Percentiles rank a stretch among this genome's conserved stretches.
Evolutionary conservation across 768 basidiomycete genomes (phyloP).

Genomic region (Trichaptum fuscoviolaceum): DNA sequence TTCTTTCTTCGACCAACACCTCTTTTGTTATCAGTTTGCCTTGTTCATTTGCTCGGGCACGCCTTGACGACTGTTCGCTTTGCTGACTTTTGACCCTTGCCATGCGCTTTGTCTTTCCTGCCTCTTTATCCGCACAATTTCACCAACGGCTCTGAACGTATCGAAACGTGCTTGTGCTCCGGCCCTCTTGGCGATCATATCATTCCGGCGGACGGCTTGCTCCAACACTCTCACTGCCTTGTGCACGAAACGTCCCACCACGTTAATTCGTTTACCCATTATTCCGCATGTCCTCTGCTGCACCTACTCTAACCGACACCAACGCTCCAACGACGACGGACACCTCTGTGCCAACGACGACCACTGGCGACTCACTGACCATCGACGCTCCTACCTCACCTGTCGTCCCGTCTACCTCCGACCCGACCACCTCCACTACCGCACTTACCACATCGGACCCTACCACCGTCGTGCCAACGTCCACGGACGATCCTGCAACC

Average conservation of each 20-base stretch:
- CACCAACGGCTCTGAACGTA: not conserved
- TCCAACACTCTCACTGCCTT: not conserved
- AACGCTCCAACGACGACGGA: slow-evolving; percentile 5
- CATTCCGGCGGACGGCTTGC: not conserved
- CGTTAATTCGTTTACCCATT: not conserved
- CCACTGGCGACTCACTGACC: slow-evolving; percentile 16
- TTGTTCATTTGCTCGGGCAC: not conserved
- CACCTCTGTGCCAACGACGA: slow-evolving; percentile 12
- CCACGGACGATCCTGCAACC: slow-evolving; percentile 4
- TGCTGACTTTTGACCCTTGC: not conserved
- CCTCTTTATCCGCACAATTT: not conserved
- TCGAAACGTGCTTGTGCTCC: not conserved
- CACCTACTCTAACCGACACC: not conserved
- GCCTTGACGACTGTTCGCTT: not conserved
- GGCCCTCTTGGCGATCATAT: not conserved
- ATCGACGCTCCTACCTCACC: slow-evolving; percentile 18
- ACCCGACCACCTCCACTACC: slow-evolving; percentile 17
- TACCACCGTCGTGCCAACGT: slow-evolving; percentile 11
- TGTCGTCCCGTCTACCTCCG: slow-evolving; percentile 16
- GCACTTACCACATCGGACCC: slow-evolving; percentile 2
- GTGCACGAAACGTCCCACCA: slow-evolving; percentile 3
- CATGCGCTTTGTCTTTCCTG: not conserved
- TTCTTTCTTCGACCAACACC: not conserved
- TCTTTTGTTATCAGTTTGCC: not conserved
- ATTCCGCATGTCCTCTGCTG: not conserved